phyloP scores from a whole-genome alignment of 495 filamentous ascomycete species.

The Tuber aestivum region DNA sequence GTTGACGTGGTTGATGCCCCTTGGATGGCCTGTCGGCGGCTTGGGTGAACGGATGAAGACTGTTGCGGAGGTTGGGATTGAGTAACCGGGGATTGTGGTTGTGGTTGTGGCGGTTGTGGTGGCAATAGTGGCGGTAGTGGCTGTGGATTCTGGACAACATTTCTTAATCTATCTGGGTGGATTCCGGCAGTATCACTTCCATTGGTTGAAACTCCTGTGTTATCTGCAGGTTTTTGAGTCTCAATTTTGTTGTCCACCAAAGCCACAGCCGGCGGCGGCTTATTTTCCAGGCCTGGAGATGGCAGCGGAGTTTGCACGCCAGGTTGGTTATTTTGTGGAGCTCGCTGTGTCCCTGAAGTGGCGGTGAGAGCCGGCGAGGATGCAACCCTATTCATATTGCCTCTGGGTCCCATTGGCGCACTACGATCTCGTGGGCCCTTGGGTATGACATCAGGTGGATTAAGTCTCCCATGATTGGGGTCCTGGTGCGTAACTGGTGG shows the following conservation, averaged over 20 bases:
- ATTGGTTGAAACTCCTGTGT: background rate
- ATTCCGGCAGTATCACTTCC: constrained; percentile 46
- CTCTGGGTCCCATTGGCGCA: constrained; percentile 67
- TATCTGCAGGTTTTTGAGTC: background rate
- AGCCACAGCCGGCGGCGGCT: background rate
- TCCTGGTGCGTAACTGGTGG: constrained; percentile 51
- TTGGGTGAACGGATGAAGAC: constrained; percentile 24
- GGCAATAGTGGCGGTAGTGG: constrained; percentile 32
- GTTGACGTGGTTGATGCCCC: constrained; percentile 13
- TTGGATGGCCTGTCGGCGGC: constrained; percentile 29
- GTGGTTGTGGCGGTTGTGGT: constrained; percentile 35
- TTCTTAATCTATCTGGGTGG: constrained; percentile 50
- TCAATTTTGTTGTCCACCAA: background rate
- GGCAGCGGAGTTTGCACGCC: constrained; percentile 38
- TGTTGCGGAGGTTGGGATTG: constrained; percentile 27
- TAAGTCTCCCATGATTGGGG: constrained; percentile 57
- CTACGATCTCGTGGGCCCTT: constrained; percentile 48
- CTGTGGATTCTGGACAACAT: constrained; percentile 39
- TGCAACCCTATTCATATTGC: constrained; percentile 44
- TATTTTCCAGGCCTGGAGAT: constrained; percentile 25
- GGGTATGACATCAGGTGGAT: constrained; percentile 49
- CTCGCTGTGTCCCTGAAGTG: background rate
- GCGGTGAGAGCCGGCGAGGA: background rate
- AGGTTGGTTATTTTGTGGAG: background rate
- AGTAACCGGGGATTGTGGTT: constrained; percentile 34